A percentile compares a stretch with the other conserved stretches of the same genome.
These are phyloP conservation scores for Eutypella sp. DNA, from an alignment of 2,329 filamentous ascomycete genomes.

Conservation along the genomic window DNA sequence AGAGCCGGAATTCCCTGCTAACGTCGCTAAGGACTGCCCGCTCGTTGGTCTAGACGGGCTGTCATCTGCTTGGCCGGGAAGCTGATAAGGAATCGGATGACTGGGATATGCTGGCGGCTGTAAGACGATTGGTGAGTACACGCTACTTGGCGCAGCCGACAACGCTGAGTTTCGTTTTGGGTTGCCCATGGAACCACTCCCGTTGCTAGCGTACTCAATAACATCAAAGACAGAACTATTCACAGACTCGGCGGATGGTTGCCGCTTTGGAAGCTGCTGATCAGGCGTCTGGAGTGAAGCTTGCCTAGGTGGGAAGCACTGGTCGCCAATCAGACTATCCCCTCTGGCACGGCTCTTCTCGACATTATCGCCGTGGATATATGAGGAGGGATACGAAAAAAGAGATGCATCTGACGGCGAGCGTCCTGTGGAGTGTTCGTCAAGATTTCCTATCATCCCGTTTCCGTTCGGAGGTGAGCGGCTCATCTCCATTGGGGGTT, in stretches of 20 bases:
- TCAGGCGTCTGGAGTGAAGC: slow-evolving; percentile 17
- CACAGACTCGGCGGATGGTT: slow-evolving; percentile 30
- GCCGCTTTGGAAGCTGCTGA: slow-evolving; percentile 17
- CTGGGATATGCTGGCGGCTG: slow-evolving; percentile 17
- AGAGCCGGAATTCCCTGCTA: slow-evolving; percentile 7
- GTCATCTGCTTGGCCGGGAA: slow-evolving; percentile 3
- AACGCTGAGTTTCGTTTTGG: slow-evolving; percentile 15
- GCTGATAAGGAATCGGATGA: slow-evolving; percentile 20
- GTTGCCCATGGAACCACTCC: slow-evolving; percentile 12
- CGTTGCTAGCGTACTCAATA: slow-evolving; percentile 21
- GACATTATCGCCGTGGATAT: slow-evolving; percentile 17
- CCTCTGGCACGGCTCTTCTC: slow-evolving; percentile 11
- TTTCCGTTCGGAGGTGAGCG: slow-evolving; percentile 13
- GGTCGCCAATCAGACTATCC: slow-evolving; percentile 8
- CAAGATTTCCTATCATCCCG: slow-evolving; percentile 1
- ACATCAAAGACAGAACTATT: slow-evolving; percentile 32
- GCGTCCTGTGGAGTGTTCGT: background rate
- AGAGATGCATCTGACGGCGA: slow-evolving; percentile 16
- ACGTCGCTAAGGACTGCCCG: slow-evolving; percentile 16
- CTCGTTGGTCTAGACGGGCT: slow-evolving; percentile 12
- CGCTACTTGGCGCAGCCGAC: slow-evolving; percentile 9
- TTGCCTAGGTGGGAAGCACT: slow-evolving; percentile 19
- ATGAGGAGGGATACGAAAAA: slow-evolving; percentile 9
- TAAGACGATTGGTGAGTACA: slow-evolving; percentile 9
- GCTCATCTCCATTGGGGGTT: slow-evolving; percentile 13